These are phyloP conservation scores for Dovyalis caffra DNA, from an alignment of 345 rosid species.

Conservation along the genomic window DNA sequence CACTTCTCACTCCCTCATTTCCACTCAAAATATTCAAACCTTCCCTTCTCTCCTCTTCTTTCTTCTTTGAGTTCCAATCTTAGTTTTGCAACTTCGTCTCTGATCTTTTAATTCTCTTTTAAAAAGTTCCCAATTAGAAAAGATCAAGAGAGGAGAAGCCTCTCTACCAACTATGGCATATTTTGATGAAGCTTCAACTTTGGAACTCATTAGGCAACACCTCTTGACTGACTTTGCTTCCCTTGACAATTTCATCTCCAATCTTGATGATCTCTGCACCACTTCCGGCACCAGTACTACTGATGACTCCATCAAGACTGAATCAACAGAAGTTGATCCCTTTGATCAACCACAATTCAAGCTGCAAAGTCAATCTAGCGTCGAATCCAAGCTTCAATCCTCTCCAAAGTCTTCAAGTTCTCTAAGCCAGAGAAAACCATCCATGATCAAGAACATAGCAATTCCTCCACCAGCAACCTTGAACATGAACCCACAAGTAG, in stretches of 20 bases:
- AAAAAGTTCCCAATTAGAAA: not conserved
- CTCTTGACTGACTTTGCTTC: constrained; percentile 54
- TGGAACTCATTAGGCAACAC: constrained; percentile 63
- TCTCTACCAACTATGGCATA: constrained; percentile 19
- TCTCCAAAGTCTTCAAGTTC: constrained; percentile 31
- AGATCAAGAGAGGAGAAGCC: not conserved
- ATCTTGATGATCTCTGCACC: constrained; percentile 15
- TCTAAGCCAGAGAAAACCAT: constrained; percentile 65
- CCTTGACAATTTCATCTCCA: constrained; percentile 35
- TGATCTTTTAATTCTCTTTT: too few relatives aligned
- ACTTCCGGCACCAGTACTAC: not conserved
- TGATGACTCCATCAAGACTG: constrained; percentile 1
- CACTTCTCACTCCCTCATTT: constrained; percentile 18
- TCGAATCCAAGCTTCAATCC: not conserved
- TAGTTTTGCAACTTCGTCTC: not conserved
- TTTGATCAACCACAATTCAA: not conserved
- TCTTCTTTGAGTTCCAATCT: not conserved
- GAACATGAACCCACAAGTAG: not conserved
- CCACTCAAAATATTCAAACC: constrained; percentile 26
- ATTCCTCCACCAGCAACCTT: constrained; percentile 36
- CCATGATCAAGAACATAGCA: constrained; percentile 37
- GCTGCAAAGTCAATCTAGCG: constrained; percentile 4
- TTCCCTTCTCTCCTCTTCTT: not conserved
- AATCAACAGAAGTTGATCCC: constrained; percentile 3
- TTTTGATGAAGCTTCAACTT: constrained; percentile 38